Evolutionary conservation across 2,329 filamentous ascomycete genomes (phyloP).

Genomic region (Fusarium siculi): DNA sequence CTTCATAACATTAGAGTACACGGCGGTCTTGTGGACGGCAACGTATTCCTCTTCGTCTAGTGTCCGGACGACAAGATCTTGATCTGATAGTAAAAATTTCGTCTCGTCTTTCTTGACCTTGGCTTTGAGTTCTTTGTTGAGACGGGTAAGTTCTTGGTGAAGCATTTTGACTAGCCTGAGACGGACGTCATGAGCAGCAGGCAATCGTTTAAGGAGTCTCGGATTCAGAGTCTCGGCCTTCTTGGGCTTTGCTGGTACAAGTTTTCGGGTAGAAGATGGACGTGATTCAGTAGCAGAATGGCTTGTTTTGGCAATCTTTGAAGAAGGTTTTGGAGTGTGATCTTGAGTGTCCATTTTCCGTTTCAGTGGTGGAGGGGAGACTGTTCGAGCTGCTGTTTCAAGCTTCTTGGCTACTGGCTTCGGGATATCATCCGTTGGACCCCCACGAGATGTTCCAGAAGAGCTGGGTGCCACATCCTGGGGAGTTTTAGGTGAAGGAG

Average conservation of each 20-base stretch:
- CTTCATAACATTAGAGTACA: slow-evolving; percentile 88
- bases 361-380: slow-evolving; percentile 50
- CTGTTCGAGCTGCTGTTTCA: slow-evolving; percentile 43
- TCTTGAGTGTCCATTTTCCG: slow-evolving; percentile 33
- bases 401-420: slow-evolving; percentile 20
- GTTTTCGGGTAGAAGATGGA: slow-evolving; percentile 27
- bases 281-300: slow-evolving; percentile 30
- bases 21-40: slow-evolving; percentile 71
- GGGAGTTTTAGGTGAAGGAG: slow-evolving; percentile 10
- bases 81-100: slow-evolving; percentile 66
- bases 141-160: slow-evolving; percentile 71
- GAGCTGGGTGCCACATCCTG: slow-evolving; percentile 10
- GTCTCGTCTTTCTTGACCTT: slow-evolving; percentile 60
- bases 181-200: slow-evolving; percentile 67
- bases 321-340: slow-evolving; percentile 3
- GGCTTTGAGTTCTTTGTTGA: slow-evolving; percentile 72
- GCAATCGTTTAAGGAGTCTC: slow-evolving; percentile 68
- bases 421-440: neutral
- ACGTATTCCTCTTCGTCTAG: slow-evolving; percentile 83
- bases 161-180: slow-evolving; percentile 70
- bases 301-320: slow-evolving; percentile 9
- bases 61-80: slow-evolving; percentile 74
- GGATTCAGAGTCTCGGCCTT: slow-evolving; percentile 71
- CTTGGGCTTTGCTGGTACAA: slow-evolving; percentile 31
- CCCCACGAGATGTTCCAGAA: slow-evolving; percentile 8